Evolutionary conservation across 495 filamentous ascomycete species (phyloP), one percentile per base, ranked within the genome.

Genomic region (Penicillium cosmopolitanum): DNA sequence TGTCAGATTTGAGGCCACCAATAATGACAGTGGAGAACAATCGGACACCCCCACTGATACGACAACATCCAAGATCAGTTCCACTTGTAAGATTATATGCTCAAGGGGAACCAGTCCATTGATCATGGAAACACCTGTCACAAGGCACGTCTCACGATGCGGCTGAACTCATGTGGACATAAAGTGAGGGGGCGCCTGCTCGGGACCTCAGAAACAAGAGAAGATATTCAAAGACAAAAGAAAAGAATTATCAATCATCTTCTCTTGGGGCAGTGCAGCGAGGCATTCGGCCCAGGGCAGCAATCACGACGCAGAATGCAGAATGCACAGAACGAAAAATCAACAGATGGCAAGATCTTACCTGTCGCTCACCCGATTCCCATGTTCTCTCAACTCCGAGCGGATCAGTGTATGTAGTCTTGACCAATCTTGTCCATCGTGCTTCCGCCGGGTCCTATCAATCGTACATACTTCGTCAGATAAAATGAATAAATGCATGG

Each of bases 361-460:
- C 80, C 63, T 78, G 81, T 12, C 91, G 81, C 70, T 95, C 91
- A 13, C 88, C 89, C 3, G 87, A 90, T 68, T 96, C 91, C 91
- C 91, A 95, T 35, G 85, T 90, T 55, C 91, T 82, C 51, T 82
- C 75, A 15, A 85, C 78, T 25, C 87, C 89, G 9, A 85, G 80
- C 1, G 89, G 87, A 62, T 95, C 91, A 36, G 70, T 77, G 68
- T 93, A 96, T 13, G 84, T 92, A 28, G 86, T 87, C 64, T 88
- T 89, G 42, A 85, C 77, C 12, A 90, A 77, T 68, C 84, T 87
- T 19, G 84, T 83, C 91, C 91, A 96, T 71, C 80, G 81, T n/a
- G 89, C 89, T 60, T 94, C 89, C 19, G 58, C 63, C 40, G 68
- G 70, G 50, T 75, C 73, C 79, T 84, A 61, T 21, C 35, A 58